These are phyloP conservation scores for Eimeria falciformis DNA, from an alignment of 169 alveolate species.

Conservation along the genomic window DNA sequence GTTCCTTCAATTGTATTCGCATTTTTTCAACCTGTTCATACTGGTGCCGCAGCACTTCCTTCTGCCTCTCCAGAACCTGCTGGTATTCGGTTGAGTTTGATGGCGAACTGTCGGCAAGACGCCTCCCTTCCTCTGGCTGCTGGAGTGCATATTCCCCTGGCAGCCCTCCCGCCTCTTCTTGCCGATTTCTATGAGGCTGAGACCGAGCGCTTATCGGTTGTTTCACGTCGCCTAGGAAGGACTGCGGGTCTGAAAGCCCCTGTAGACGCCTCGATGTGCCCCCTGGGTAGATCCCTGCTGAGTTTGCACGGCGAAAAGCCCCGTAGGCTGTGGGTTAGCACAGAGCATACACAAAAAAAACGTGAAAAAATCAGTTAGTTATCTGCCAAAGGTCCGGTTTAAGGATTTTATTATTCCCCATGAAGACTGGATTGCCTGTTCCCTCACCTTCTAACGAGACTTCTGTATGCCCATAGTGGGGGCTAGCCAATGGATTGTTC, in stretches of 20 bases:
- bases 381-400: too few species aligned
- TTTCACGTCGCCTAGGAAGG: not conserved
- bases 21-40: conserved; percentile 12
- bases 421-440: too few species aligned
- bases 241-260: not conserved
- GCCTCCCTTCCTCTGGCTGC: not conserved
- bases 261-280: not conserved
- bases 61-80: conserved; percentile 37
- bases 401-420: too few species aligned
- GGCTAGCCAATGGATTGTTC: too few species aligned
- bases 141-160: not conserved
- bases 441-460: too few species aligned
- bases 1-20: conserved; percentile 15
- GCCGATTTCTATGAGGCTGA: not conserved
- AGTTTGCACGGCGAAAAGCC: conserved; percentile 1
- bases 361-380: too few species aligned
- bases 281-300: not conserved
- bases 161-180: not conserved
- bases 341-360: too few species aligned
- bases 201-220: not conserved
- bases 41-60: conserved; percentile 35
- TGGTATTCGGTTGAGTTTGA: not conserved
- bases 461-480: too few species aligned
- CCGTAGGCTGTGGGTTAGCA: not conserved
- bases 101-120: not conserved